Evolutionary conservation across 495 filamentous ascomycete genomes (phyloP).

Genomic region (Trichoderma virens): DNA sequence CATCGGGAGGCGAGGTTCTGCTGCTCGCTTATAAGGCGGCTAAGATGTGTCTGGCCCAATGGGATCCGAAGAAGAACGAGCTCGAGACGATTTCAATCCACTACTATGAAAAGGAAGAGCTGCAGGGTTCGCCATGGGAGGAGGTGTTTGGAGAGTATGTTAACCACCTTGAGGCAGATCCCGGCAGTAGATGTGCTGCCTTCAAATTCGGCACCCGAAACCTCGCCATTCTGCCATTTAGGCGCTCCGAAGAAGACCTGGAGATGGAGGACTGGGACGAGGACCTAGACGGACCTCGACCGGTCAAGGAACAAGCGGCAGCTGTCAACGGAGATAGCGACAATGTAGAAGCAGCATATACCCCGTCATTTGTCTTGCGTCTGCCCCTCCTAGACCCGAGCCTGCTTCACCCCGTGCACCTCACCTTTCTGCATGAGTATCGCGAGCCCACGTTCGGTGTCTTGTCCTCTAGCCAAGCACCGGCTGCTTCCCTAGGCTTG

Average conservation of each 20-base stretch:
- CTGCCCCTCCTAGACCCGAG: conserved; percentile 79
- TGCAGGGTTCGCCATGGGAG: conserved; percentile 66
- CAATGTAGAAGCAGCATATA: conserved; percentile 60
- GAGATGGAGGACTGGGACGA: conserved; percentile 81
- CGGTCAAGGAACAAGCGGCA: conserved; percentile 33
- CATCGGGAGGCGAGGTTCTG: conserved; percentile 78
- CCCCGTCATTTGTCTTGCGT: conserved; percentile 83
- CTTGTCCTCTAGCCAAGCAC: conserved; percentile 63
- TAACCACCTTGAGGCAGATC: conserved; percentile 80
- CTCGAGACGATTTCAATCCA: conserved; percentile 89
- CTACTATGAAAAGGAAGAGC: conserved; percentile 92
- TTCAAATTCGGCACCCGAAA: conserved; percentile 85
- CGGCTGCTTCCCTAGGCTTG: conserved; percentile 69
- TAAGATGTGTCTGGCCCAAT: conserved; percentile 86
- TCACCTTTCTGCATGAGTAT: conserved; percentile 94
- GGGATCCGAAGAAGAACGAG: conserved; percentile 72
- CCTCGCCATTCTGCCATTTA: conserved; percentile 89
- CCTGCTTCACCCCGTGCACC: conserved; percentile 77
- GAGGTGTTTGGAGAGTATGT: conserved; percentile 58
- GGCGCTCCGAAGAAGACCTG: conserved; percentile 81
- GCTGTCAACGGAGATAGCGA: conserved; percentile 50
- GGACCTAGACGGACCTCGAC: conserved; percentile 57
- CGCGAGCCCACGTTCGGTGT: conserved; percentile 96
- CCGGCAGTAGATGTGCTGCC: conserved; percentile 83
- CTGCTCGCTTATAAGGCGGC: conserved; percentile 81